Conservation (phyloP, 1,139 yeast genomes). For the Yamadazyma jaroonii region DNA sequence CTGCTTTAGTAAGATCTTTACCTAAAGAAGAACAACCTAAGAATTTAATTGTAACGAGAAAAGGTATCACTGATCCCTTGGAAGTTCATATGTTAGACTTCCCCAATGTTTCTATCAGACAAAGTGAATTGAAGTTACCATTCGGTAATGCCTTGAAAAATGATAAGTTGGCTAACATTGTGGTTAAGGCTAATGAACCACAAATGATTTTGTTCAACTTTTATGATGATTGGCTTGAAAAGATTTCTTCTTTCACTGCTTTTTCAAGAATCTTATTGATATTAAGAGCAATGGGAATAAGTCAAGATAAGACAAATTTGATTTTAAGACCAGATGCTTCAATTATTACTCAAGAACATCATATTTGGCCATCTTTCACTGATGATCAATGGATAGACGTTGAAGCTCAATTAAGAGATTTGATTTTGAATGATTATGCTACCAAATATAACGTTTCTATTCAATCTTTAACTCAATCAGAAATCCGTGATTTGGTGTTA, state of each 20-base stretch:
- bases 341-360: slow-evolving; percentile 69
- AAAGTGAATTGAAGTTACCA: slow-evolving; percentile 87
- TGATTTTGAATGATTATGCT: slow-evolving; percentile 83
- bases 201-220: slow-evolving; percentile 88
- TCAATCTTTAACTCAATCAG: slow-evolving; percentile 86
- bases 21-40: slow-evolving; percentile 95
- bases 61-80: slow-evolving; percentile 89
- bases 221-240: slow-evolving; percentile 91
- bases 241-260: slow-evolving; percentile 87
- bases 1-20: slow-evolving; percentile 82
- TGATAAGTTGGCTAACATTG: slow-evolving; percentile 76
- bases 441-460: slow-evolving; percentile 83
- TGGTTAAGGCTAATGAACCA: slow-evolving; percentile 85
- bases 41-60: slow-evolving; percentile 85
- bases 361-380: slow-evolving; percentile 87
- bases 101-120: slow-evolving; percentile 86
- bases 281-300: slow-evolving; percentile 75
- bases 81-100: slow-evolving; percentile 97
- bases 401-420: slow-evolving; percentile 82
- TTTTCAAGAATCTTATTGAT: slow-evolving; percentile 82
- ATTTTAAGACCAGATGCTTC: slow-evolving; percentile 76
- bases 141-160: slow-evolving; percentile 84
- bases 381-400: slow-evolving; percentile 92
- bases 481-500: slow-evolving; percentile 86
- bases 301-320: slow-evolving; percentile 71